Conservation (phyloP, 768 basidiomycete species). For the Clathrus columnatus region DNA sequence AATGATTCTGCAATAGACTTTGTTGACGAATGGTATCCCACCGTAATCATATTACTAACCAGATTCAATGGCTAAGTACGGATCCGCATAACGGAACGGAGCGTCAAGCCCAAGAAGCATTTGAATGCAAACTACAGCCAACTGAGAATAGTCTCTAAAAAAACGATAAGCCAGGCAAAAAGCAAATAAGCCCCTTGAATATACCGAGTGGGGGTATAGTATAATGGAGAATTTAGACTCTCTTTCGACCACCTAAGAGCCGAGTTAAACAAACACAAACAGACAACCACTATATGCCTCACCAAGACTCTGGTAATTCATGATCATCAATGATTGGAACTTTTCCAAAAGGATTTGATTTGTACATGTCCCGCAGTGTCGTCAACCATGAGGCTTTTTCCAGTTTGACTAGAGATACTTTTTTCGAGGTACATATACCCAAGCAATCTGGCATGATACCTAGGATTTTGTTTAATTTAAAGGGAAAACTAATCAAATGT, state of each 20-base stretch:
- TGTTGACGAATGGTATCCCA: background rate
- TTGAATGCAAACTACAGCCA: slow-evolving; percentile 72
- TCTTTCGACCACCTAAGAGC: slow-evolving; percentile 62
- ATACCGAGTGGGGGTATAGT: slow-evolving; percentile 47
- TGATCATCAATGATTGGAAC: slow-evolving; percentile 20
- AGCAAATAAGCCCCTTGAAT: background rate
- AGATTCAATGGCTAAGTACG: slow-evolving; percentile 19
- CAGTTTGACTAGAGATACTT: slow-evolving; percentile 63
- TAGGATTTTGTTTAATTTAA: slow-evolving; percentile 19
- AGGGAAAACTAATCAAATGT: background rate
- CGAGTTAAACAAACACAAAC: slow-evolving; percentile 1
- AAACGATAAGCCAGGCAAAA: background rate
- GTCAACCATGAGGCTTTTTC: slow-evolving; percentile 65
- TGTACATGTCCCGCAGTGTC: slow-evolving; percentile 68
- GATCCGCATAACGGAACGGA: slow-evolving; percentile 29
- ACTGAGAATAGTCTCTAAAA: slow-evolving; percentile 68
- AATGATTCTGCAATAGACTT: background rate
- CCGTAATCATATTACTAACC: no score
- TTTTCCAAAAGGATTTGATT: slow-evolving; percentile 69
- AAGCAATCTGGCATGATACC: slow-evolving; percentile 54
- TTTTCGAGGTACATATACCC: slow-evolving; percentile 47
- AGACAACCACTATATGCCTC: slow-evolving; percentile 20
- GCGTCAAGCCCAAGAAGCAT: slow-evolving; percentile 80
- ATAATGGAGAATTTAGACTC: slow-evolving; percentile 65
- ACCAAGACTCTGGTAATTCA: slow-evolving; percentile 38